These are phyloP conservation scores for Penicillium malachiteum DNA, from an alignment of 495 filamentous ascomycete species.

Conservation along the genomic window DNA sequence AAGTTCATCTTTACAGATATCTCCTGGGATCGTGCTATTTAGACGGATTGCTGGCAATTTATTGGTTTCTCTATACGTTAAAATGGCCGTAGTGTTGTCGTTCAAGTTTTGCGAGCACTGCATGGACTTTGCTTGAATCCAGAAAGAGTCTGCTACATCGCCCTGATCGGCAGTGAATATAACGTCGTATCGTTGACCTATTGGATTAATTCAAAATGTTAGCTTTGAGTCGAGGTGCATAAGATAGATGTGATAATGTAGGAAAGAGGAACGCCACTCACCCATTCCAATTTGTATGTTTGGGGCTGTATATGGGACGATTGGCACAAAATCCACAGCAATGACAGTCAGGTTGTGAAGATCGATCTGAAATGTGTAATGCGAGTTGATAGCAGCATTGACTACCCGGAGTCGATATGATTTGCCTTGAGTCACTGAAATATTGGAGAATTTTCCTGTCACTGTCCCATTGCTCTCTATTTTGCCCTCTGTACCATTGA, in stretches of 20 bases:
- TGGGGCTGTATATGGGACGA: constrained; percentile 43
- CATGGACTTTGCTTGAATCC: constrained; percentile 54
- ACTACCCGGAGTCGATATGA: constrained; percentile 50
- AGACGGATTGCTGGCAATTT: constrained; percentile 4
- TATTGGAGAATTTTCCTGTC: constrained; percentile 37
- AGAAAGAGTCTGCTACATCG: constrained; percentile 51
- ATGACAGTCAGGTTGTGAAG: constrained; percentile 49
- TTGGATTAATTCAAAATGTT: constrained; percentile 4
- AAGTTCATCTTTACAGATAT: constrained; percentile 12
- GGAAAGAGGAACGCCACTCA: not conserved
- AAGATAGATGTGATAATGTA: constrained; percentile 15
- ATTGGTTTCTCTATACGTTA: constrained; percentile 50
- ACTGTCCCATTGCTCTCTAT: constrained; percentile 14
- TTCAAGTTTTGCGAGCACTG: too few relatives aligned
- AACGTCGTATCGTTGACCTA: constrained; percentile 66
- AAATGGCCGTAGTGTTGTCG: constrained; percentile 55
- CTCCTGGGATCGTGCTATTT: too few relatives aligned
- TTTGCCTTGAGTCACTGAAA: constrained; percentile 38
- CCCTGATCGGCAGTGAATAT: constrained; percentile 60
- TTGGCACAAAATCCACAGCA: constrained; percentile 47
- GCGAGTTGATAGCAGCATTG: constrained; percentile 41
- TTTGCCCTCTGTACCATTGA: constrained; percentile 51
- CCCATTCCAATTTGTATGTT: constrained; percentile 59
- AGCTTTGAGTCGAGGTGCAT: not conserved
- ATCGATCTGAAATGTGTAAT: constrained; percentile 48